Percentiles rank a stretch among this genome's conserved stretches.
Conservation (phyloP, 2,329 filamentous ascomycete genomes). For the Colletotrichum sp. region DNA sequence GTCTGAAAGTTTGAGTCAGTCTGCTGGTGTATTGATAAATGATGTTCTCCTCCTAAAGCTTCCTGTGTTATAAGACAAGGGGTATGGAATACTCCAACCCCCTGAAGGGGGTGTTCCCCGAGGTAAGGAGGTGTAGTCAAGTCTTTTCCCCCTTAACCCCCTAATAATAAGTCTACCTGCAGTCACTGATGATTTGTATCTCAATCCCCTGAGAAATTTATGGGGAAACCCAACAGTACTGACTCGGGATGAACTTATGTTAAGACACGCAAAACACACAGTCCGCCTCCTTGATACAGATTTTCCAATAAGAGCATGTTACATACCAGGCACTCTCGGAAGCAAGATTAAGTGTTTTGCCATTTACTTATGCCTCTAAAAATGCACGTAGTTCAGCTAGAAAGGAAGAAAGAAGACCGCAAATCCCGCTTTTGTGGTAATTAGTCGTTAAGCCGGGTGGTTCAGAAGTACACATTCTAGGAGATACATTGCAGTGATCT, state of each 20-base stretch:
- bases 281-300: not conserved
- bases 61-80: not conserved
- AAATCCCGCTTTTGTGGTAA: not conserved
- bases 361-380: not conserved
- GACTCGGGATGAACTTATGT: not conserved
- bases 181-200: not conserved
- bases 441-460: rapidly evolving
- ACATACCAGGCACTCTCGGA: not conserved
- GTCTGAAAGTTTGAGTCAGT: too few species aligned
- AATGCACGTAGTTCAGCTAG: rapidly evolving
- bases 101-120: not conserved
- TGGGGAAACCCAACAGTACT: not conserved
- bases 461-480: rapidly evolving
- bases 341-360: not conserved
- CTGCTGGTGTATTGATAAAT: too few species aligned
- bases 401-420: not conserved
- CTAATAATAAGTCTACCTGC: not conserved
- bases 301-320: not conserved
- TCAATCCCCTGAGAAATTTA: rapidly evolving
- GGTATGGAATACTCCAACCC: not conserved
- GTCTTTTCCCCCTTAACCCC: not conserved
- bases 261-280: not conserved
- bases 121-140: not conserved
- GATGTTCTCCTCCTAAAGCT: too few species aligned
- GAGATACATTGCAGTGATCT: not conserved